Evolutionary conservation across 192 early-diverging fungal genomes (phyloP).

Genomic region (Neocallimastix lanati): DNA sequence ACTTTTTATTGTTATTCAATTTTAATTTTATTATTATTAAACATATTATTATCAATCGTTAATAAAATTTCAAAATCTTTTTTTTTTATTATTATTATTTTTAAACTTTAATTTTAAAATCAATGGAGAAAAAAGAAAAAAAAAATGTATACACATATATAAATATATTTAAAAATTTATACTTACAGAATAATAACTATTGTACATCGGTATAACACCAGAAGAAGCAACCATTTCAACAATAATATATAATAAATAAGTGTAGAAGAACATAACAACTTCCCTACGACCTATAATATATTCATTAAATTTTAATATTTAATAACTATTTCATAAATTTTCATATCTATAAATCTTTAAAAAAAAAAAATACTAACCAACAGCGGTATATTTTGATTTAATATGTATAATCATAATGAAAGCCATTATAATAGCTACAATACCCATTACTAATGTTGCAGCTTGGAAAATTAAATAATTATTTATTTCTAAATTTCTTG

Average conservation of each 20-base stretch:
- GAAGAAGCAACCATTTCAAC: constrained; percentile 81
- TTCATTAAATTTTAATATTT: neutral
- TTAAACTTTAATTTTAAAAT: no score
- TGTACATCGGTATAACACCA: constrained; percentile 77
- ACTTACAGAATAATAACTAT: constrained; percentile 43
- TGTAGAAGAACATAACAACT: constrained; percentile 96
- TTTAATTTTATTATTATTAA: no score
- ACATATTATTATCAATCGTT: no score
- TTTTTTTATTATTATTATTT: no score
- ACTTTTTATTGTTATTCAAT: no score
- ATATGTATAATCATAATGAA: constrained; percentile 97
- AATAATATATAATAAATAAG: constrained; percentile 69
- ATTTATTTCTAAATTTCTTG: constrained; percentile 79
- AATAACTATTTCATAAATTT: no score
- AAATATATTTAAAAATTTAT: no score
- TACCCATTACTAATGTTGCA: constrained; percentile 81
- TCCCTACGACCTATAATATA: constrained; percentile 70
- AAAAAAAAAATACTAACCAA: constrained; percentile 40
- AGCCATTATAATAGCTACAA: constrained; percentile 88
- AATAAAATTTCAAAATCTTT: no score
- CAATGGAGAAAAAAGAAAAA: no score
- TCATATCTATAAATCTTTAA: neutral
- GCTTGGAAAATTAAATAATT: constrained; percentile 82
- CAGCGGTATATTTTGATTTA: constrained; percentile 92
- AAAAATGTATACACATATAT: no score